Percentiles rank a stretch among this genome's conserved stretches.
phyloP scores from a whole-genome alignment of 352 stramenopile genomes.

The Phytophthora crassamura region DNA sequence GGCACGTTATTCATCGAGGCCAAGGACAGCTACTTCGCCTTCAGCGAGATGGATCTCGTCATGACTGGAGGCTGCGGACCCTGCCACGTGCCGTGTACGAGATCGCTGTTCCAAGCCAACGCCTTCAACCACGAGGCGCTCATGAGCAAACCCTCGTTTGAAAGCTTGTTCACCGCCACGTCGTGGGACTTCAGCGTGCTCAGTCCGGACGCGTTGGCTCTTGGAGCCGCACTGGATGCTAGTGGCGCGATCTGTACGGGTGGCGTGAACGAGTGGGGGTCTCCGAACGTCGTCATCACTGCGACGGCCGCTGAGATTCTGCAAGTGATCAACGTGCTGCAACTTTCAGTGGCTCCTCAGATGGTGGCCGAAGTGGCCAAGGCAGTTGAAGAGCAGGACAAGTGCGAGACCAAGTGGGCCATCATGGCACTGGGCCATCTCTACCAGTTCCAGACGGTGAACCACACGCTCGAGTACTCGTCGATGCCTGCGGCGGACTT shows the following conservation, averaged over 20 bases:
- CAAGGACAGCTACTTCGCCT: slow-evolving; percentile 33
- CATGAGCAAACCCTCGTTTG: slow-evolving; percentile 26
- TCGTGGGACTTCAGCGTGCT: slow-evolving; percentile 10
- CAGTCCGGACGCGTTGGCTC: slow-evolving; percentile 9
- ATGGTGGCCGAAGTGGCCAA: slow-evolving; percentile 14
- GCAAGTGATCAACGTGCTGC: slow-evolving; percentile 6
- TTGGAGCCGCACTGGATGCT: slow-evolving; percentile 15
- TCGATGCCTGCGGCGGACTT: slow-evolving; percentile 30
- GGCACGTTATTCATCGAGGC: slow-evolving; percentile 24
- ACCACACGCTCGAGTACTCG: slow-evolving; percentile 26
- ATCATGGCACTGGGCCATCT: slow-evolving; percentile 18
- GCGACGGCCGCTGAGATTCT: slow-evolving; percentile 13
- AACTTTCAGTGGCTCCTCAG: slow-evolving; percentile 19
- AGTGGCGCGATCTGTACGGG: slow-evolving; percentile 20
- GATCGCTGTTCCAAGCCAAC: background rate
- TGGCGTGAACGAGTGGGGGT: slow-evolving; percentile 31
- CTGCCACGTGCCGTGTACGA: background rate
- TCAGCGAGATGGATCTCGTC: slow-evolving; percentile 20
- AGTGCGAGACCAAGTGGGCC: slow-evolving; percentile 23
- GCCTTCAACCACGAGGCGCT: slow-evolving; percentile 15
- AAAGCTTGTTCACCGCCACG: slow-evolving; percentile 21
- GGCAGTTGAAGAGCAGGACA: background rate
- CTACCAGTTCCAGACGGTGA: slow-evolving; percentile 29
- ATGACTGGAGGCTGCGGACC: slow-evolving; percentile 14
- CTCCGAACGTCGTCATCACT: slow-evolving; percentile 14